Evolutionary conservation across 2,329 filamentous ascomycete genomes (phyloP), one percentile per base, ranked within the genome.

Genomic region (Colletotrichum coccodes): DNA sequence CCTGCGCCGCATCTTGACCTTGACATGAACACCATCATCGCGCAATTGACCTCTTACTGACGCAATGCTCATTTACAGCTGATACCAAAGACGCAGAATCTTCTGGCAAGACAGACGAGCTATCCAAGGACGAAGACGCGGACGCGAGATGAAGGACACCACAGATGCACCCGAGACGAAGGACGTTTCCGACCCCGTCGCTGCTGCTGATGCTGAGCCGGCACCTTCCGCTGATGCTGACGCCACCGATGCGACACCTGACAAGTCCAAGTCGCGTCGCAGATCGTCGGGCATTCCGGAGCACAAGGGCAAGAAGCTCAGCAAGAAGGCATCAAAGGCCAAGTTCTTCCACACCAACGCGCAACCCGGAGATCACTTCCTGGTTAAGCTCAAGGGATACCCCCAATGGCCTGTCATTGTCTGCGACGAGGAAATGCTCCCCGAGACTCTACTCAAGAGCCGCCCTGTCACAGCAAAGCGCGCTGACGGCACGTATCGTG

Each of bases 321-420:
- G 90, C 84, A 94, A 92, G 84, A 97, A 96, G 86, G 92, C 90
- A 78, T 95, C 93, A 54, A 91, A 91, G 82, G 86, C 87, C 71
- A 91, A 91, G 77, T 85, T 92, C 71, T 87, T 87, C 50, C 89
- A 94, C 74, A 86, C 94, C 60, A 89, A 97, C 77, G 95, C 94
- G 72, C 87, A 97, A 83, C 93, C 96, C 5, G 96, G 97, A 73
- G 92, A 98, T 75, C 92, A 95, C 81, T 98, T 92, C 82, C 91
- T 97, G 77, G 94, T 97, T 72, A 93, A 95, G 80, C 90, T 99
- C 80, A 97, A 97, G 86, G 96, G 95, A 69, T 97, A 94, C 80
- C 94, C 96, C 36, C 91, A 94, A 44, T 99, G 96, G 96, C 96
- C 96, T 18, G 92, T 94, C 62, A 93, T 99, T 77, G 90, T 99